Evolutionary conservation across 1,139 yeast genomes (phyloP), one percentile per base, ranked within the genome.

Genomic region (Saccharomyces hybrid): DNA sequence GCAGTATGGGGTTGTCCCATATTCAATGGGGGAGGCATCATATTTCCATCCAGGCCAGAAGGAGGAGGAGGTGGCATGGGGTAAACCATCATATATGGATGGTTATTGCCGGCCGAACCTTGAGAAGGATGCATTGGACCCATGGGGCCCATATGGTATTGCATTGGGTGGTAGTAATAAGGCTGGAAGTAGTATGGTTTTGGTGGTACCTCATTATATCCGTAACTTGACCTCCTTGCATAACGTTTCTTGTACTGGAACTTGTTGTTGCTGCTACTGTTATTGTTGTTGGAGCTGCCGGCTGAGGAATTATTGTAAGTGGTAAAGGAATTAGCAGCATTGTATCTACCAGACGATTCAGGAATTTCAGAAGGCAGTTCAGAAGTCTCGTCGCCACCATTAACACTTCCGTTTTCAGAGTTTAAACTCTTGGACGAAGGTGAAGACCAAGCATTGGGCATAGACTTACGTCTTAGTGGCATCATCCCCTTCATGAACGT

Each of bases 61-160:
- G 60, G 59, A 16, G 63, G 60, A 2, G 66, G 66, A 46, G 70
- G 70, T 11, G 69, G 69, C 55, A 67, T 58, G 27, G 70, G 68
- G 52, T 64, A 68, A 47, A 63, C 58, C 68, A 67, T 66, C 65
- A 65, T 62, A 48, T 64, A 65, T 11, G 70, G 66, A 7, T 61
- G 65, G 48, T 54, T 53, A 23, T 56, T 54, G 13, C 57, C 54
- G 7, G 63, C 53, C 8, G 60, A 56, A 7, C 57, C 59, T 9
- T 63, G 62, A 2, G 61, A 54, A 27, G 64, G 62, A 28, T 56
- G 59, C 26, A 54, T 50, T 26, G 62, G 57, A 27, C 55, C 58
- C 54, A 60, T 52, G 16, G 65, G 61, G 16, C 59, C 61, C 58
- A 65, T 59, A 16, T 64, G 67, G 52, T 65, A 68, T 47, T 65